Evolutionary conservation across 2,329 filamentous ascomycete genomes (phyloP).

Genomic region (Aspergillus floridensis): DNA sequence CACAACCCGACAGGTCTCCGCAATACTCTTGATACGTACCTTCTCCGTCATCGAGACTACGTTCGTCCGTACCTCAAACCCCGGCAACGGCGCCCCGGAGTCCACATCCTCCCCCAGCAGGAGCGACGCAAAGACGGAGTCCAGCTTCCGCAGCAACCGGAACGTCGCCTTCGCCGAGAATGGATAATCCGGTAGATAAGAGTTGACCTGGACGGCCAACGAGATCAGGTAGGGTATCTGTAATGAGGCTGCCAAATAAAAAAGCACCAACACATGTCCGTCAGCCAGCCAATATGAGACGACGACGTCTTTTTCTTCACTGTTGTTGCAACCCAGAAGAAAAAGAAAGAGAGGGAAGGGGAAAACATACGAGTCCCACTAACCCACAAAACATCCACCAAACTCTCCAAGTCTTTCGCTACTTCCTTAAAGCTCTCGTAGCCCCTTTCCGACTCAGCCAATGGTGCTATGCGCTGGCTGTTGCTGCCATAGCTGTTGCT

Average conservation of each 20-base stretch:
- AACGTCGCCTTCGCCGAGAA: constrained; percentile 69
- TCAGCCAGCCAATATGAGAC: neutral
- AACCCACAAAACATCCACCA: constrained; percentile 82
- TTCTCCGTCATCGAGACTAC: constrained; percentile 73
- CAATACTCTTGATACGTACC: constrained; percentile 78
- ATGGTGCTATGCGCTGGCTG: constrained; percentile 12
- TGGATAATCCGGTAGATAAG: constrained; percentile 70
- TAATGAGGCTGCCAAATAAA: constrained; percentile 54
- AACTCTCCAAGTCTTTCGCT: constrained; percentile 67
- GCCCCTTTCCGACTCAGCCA: constrained; percentile 41
- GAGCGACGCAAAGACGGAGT: constrained; percentile 77
- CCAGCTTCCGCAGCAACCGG: constrained; percentile 70
- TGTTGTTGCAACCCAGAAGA: constrained; percentile 35
- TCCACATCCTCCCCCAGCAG: constrained; percentile 65
- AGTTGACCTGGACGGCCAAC: constrained; percentile 69
- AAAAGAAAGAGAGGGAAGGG: neutral
- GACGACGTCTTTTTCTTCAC: too few species aligned
- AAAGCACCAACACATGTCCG: too few species aligned
- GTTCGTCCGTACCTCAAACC: constrained; percentile 61
- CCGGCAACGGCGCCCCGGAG: constrained; percentile 64
- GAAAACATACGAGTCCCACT: constrained; percentile 72
- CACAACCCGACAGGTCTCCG: constrained; percentile 69
- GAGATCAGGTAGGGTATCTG: constrained; percentile 82
- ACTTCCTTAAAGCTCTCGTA: constrained; percentile 67
- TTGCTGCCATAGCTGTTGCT: constrained; percentile 23